phyloP scores from a whole-genome alignment of 306 rosid species.

The Crotalaria pallida region DNA sequence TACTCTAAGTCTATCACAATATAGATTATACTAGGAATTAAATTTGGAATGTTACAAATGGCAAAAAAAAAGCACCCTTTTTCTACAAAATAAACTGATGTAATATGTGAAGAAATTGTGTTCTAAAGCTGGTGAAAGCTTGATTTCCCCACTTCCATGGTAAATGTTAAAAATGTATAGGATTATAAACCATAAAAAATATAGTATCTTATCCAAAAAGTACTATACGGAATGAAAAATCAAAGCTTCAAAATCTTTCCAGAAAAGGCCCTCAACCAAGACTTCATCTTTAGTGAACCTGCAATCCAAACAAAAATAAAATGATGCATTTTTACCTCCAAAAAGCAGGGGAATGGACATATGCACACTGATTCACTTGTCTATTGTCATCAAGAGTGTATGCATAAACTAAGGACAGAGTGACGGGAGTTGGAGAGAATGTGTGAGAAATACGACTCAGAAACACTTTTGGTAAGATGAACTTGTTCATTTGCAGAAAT shows the following conservation, averaged over 20 bases:
- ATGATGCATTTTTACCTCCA: not conserved
- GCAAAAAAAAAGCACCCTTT: not conserved
- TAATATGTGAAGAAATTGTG: slow-evolving; percentile 14
- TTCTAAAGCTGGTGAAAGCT: slow-evolving; percentile 14
- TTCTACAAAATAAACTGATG: not conserved
- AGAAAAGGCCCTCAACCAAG: slow-evolving; percentile 55
- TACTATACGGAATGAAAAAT: slow-evolving; percentile 12
- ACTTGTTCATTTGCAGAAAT: slow-evolving; percentile 54
- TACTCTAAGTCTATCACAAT: too few species aligned
- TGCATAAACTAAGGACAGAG: not conserved
- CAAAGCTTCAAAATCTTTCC: slow-evolving; percentile 58
- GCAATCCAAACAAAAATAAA: slow-evolving; percentile 4
- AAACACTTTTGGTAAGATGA: slow-evolving; percentile 46
- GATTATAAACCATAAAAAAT: slow-evolving; percentile 19
- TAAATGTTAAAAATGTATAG: slow-evolving; percentile 23
- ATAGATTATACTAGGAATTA: too few species aligned
- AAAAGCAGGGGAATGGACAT: not conserved
- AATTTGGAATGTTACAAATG: too few species aligned
- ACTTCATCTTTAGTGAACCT: slow-evolving; percentile 55
- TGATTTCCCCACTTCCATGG: slow-evolving; percentile 19
- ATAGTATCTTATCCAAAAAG: slow-evolving; percentile 17
- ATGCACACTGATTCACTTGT: not conserved
- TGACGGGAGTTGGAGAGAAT: not conserved
- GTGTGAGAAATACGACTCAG: slow-evolving; percentile 34
- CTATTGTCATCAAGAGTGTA: not conserved